Base-by-base conservation (phyloP, 371 early-diverging fungal genomes). In the Mortierella polycephala region DNA sequence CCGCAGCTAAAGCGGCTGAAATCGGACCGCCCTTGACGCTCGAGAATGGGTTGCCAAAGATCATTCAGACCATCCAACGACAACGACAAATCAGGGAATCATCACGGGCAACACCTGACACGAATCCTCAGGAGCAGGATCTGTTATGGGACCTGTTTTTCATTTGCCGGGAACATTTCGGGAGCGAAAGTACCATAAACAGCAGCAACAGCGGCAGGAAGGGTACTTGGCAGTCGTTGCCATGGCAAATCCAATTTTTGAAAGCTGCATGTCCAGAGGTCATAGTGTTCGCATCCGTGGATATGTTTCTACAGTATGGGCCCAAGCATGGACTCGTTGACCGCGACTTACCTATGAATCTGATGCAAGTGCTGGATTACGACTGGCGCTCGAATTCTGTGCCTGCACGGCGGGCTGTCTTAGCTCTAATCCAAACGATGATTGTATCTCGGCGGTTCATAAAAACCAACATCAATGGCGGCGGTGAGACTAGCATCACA, bases 221-320 rank as follows among this genome's bases (percentile, higher is more conserved):
- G 18, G 52, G 18, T 20, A 16, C 62, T 7, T 7, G 30, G 40
- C 37, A 50, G 55, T 23, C 18, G 9, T 7, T 49, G n/a, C 55
- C 66, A 20, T 75, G 76, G 76, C 67, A 75, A 21, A 21, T 70
- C 18, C 47, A 67, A 6, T 70, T 70, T 39, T 39, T 75, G 23
- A 66, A 67, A 49, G 57, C 76, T 2, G 70, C 52, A 7, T 70
- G 76, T 46, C 76, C 76, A 7, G 76, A 75, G 54, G 30, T 75
- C 49, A 37, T 62, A 10, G 49, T 75, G 0, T 4, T 59, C 18
- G 71, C 63, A 5, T 66, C 71, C 39, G 21, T 62, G 18, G 76
- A 75, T 30, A 42, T 49, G 3, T 75, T 62, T 60, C 51, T 66
- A 37, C 60, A 71, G 18, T 52, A 69, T 39, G 76, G 76, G 44